Evolutionary conservation across 192 early-diverging fungal genomes (phyloP), one percentile per base, ranked within the genome.

Genomic region (Backusella circina): DNA sequence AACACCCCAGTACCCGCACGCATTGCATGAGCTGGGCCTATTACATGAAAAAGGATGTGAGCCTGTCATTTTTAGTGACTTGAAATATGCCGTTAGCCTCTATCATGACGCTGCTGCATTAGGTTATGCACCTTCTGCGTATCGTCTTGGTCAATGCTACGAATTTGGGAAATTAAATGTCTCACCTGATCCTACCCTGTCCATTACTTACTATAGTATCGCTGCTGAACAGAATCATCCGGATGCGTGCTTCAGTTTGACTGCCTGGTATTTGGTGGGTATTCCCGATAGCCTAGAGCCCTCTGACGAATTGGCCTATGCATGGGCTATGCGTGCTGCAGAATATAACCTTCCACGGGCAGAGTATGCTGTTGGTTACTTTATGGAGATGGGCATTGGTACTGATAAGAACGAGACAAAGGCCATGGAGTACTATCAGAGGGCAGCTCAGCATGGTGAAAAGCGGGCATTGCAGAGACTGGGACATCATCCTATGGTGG

Each of bases 201-300:
- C 84, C 1, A 79, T 86, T 47, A 83, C 85, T 51, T 91, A 83
- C 67, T 90, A 87, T 68, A 87, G 83, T 2, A 72, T 87, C 33
- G 88, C 88, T 1, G 88, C 89, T 2, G 84, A 88, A 72, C 78
- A 87, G 65, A 84, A 86, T 26, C 87, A 90, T 72, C 86, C 82
- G 0, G 88, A 90, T 65, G 84, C 88, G 3, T 84, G 86, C 65
- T 86, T 90, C 69, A 88, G 85, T 5, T 68, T 90, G 30, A 81
- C 89, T 2, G 84, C 86, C 26, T 90, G 88, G 89, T 90, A 90
- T 70, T 68, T 90, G 33, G 88, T 87, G 1, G 89, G 89, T 0
- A 77, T 76, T 2, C 77, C 77, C 0, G 82, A 80, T 3, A 72
- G 84, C 2, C 39, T 90, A 47, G 80, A 84, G 9, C 88, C 88